These are phyloP conservation scores for Aureobasidium sp. DNA, from an alignment of 2,329 filamentous ascomycete species.

Conservation along the genomic window DNA sequence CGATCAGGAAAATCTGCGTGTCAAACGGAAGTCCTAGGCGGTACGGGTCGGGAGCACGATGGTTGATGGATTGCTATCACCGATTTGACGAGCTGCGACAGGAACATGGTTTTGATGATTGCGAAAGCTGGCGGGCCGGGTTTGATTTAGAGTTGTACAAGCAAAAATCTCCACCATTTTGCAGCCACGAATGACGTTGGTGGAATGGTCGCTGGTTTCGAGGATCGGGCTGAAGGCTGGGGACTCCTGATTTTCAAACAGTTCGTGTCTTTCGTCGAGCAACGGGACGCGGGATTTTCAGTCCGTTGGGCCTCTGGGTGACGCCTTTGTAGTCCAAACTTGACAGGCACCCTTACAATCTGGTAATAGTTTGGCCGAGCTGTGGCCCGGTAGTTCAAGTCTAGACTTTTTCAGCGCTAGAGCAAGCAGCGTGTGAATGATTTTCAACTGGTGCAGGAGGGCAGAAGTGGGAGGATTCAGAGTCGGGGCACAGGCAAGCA, in stretches of 20 bases:
- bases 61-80: neutral
- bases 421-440: neutral
- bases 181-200: slow-evolving; percentile 8
- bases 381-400: neutral
- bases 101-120: neutral
- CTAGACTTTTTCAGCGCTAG: slow-evolving; percentile 11
- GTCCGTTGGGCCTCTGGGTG: neutral
- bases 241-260: slow-evolving; percentile 1
- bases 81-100: neutral
- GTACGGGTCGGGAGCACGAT: neutral
- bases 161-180: slow-evolving; percentile 11
- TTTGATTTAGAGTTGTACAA: slow-evolving; percentile 4
- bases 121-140: neutral
- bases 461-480: neutral
- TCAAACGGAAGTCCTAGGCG: neutral
- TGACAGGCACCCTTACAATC: slow-evolving; percentile 13
- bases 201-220: neutral
- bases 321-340: slow-evolving; percentile 1
- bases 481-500: neutral
- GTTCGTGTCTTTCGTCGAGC: neutral
- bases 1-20: neutral
- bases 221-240: slow-evolving; percentile 11
- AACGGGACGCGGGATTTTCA: slow-evolving; percentile 13
- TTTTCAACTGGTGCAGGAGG: slow-evolving; percentile 4
- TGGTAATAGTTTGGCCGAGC: slow-evolving; percentile 14